Percentiles rank a stretch among this genome's conserved stretches.
Conservation (phyloP, 768 basidiomycete genomes). For the Antrodiella citrinella region DNA sequence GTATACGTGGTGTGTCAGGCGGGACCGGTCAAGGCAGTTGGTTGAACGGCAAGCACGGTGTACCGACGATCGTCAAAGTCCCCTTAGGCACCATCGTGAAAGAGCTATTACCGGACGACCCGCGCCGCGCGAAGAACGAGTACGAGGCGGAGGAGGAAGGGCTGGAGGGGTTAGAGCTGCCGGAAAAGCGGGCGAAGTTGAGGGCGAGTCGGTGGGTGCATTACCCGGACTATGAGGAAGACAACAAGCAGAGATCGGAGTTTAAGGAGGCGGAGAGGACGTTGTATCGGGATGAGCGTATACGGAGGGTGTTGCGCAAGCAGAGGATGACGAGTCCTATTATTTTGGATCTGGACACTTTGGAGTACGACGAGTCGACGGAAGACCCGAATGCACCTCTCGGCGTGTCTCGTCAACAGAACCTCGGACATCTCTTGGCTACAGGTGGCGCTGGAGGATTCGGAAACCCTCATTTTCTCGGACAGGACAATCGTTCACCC, state of each 20-base stretch:
- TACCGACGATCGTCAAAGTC: conserved; percentile 70
- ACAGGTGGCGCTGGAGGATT: conserved; percentile 74
- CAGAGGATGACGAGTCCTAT: conserved; percentile 36
- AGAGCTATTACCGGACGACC: conserved; percentile 62
- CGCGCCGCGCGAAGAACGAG: conserved; percentile 53
- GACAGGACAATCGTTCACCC: conserved; percentile 64
- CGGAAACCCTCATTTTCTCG: conserved; percentile 84
- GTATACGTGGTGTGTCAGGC: conserved; percentile 61
- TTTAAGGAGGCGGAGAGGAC: conserved; percentile 68
- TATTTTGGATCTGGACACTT: conserved; percentile 54
- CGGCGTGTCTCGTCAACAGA: conserved; percentile 44
- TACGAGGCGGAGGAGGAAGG: conserved; percentile 69
- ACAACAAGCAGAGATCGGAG: conserved; percentile 51
- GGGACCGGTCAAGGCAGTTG: conserved; percentile 75
- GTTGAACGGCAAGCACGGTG: conserved; percentile 73
- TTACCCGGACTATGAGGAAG: conserved; percentile 60
- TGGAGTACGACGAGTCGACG: conserved; percentile 29
- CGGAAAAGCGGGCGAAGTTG: conserved; percentile 50
- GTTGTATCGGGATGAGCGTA: conserved; percentile 53
- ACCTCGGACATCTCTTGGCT: conserved; percentile 59
- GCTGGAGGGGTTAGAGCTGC: conserved; percentile 36
- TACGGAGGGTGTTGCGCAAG: conserved; percentile 39
- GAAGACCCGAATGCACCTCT: conserved; percentile 50
- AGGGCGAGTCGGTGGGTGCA: conserved; percentile 70
- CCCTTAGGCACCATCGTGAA: conserved; percentile 87